Percentiles rank a stretch among this genome's conserved stretches.
These are phyloP conservation scores for Aspergillus amoenus DNA, from an alignment of 2,329 filamentous ascomycete species.

Conservation along the genomic window DNA sequence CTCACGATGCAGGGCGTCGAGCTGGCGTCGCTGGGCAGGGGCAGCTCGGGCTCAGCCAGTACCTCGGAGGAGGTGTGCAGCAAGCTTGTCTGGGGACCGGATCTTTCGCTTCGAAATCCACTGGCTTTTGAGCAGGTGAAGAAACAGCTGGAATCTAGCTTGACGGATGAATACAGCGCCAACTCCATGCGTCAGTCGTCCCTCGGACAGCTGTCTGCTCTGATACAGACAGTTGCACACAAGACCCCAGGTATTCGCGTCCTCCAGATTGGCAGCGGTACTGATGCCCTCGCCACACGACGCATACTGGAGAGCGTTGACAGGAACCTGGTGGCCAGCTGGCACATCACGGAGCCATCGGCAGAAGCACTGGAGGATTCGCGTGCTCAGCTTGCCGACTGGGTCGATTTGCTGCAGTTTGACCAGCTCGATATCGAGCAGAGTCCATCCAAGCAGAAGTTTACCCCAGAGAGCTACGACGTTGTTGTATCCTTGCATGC, in stretches of 20 bases:
- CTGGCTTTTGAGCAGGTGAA: neutral
- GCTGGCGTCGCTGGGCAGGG: too few species aligned
- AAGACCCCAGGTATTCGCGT: conserved; percentile 17
- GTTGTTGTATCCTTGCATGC: too few species aligned
- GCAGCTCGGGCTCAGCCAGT: too few species aligned
- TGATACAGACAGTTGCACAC: neutral
- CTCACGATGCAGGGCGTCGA: neutral
- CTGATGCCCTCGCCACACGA: conserved; percentile 17
- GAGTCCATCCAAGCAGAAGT: too few species aligned
- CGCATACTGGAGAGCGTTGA: neutral
- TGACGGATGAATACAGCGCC: neutral
- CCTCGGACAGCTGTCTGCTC: conserved; percentile 8
- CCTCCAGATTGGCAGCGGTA: conserved; percentile 37
- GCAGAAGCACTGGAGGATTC: too few species aligned
- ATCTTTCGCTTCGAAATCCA: neutral
- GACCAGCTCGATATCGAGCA: too few species aligned
- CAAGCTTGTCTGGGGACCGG: neutral
- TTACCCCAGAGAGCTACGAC: too few species aligned
- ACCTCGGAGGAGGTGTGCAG: too few species aligned
- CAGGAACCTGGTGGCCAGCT: neutral
- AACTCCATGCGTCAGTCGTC: neutral
- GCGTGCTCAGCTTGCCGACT: too few species aligned
- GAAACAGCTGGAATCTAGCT: neutral
- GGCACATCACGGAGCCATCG: neutral
- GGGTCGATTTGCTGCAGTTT: too few species aligned